Conservation (phyloP, 306 rosid genomes). For the Ammopiptanthus mongolicus region DNA sequence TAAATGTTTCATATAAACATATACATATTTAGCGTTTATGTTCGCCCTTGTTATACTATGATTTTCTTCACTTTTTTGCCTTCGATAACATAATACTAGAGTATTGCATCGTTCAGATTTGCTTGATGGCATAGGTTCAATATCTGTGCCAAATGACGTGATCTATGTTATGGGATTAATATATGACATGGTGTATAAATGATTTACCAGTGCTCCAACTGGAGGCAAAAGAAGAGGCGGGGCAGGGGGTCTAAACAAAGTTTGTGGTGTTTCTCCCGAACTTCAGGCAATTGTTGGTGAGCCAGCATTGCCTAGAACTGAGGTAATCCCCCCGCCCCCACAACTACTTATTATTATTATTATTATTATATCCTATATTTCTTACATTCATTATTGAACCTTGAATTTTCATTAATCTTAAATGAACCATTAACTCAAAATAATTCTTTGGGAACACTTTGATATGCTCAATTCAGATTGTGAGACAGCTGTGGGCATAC, state of each 20-base stretch:
- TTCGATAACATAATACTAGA: not conserved
- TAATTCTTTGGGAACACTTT: not conserved
- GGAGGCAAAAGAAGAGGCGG: slow-evolving; percentile 71
- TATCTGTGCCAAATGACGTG: not conserved
- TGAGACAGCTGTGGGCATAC: slow-evolving; percentile 91
- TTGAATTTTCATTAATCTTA: not conserved
- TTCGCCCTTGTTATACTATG: not conserved
- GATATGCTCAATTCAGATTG: slow-evolving; percentile 49
- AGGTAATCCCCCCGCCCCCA: slow-evolving; percentile 36
- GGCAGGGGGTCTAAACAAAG: slow-evolving; percentile 73
- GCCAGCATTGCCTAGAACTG: slow-evolving; percentile 74
- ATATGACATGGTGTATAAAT: slow-evolving; percentile 1
- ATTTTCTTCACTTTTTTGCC: not conserved
- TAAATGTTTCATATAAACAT: not conserved
- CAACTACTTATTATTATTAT: too few relatives aligned
- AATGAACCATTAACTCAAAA: not conserved
- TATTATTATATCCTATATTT: not conserved
- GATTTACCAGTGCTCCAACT: slow-evolving; percentile 40
- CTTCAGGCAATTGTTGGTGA: slow-evolving; percentile 72
- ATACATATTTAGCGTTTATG: not conserved
- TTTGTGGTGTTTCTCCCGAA: slow-evolving; percentile 73
- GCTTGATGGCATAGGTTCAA: not conserved
- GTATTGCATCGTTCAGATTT: not conserved
- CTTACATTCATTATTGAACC: not conserved
- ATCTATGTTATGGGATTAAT: not conserved